Evolutionary conservation across 1,284 basidiomycete species (phyloP).

Genomic region (Porodaedalea pini): DNA sequence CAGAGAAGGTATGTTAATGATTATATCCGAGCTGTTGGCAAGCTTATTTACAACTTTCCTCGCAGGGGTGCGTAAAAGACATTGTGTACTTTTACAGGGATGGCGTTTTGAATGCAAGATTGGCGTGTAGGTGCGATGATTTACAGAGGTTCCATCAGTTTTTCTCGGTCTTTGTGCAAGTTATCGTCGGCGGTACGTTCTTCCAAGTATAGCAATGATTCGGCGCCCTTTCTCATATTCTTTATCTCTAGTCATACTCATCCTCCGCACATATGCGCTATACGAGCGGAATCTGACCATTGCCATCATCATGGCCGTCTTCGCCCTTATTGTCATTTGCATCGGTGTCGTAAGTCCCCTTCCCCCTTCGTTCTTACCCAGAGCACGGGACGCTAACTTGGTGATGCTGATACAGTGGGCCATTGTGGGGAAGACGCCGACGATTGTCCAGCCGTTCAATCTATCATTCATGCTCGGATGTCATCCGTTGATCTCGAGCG

Average conservation of each 20-base stretch:
- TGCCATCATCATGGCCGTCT: not conserved
- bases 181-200: constrained; percentile 19
- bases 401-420: constrained; percentile 9
- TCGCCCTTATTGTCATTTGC: constrained; percentile 9
- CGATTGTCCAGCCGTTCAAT: not conserved
- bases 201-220: not conserved
- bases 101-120: not conserved
- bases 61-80: not conserved
- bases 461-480: constrained; percentile 15
- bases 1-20: constrained; percentile 3
- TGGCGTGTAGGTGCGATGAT: constrained; percentile 3
- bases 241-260: constrained; percentile 12
- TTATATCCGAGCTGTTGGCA: not conserved
- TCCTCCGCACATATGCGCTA: constrained; percentile 20
- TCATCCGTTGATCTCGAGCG: constrained; percentile 7
- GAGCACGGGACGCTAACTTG: not conserved
- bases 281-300: constrained; percentile 10
- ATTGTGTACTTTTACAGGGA: not conserved
- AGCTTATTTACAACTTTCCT: not conserved
- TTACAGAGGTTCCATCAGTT: constrained; percentile 19
- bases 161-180: constrained; percentile 14
- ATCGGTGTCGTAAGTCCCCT: constrained; percentile 5
- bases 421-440: not conserved
- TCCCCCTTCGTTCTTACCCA: not conserved
- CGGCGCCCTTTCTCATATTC: not conserved